Base-by-base conservation (phyloP, 2,329 filamentous ascomycete genomes). In the Plenodomus lindquistii region DNA sequence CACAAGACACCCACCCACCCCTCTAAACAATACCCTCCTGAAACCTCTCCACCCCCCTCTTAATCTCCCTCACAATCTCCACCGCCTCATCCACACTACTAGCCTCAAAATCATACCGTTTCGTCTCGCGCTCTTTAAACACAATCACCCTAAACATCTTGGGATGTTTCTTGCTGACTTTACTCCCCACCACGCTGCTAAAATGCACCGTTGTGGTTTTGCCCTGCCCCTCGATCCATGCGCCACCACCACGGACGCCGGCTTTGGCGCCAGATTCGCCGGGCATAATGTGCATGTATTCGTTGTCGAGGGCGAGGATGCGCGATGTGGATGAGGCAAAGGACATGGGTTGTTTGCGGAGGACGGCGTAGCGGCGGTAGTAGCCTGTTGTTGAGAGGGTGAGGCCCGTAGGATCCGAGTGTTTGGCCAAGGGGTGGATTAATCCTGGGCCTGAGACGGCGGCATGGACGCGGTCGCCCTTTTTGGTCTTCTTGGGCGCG, bases 101-200 rank as follows among this genome's bases (percentile, higher is more conserved):
- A n/a, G 88, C 85, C 72, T 93, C 89, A 68, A 94, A 94, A 57
- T 94, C 89, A 71, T 94, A 94, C 51, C 89, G 75, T 74, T 93
- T 93, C 52, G 81, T 86, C 73, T 92, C 89, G 1, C 85, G 83
- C 40, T 86, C 84, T 67, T 85, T 87, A 71, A 87, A 92, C 18
- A 93, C 86, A 44, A 91, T 78, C 19, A 90, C 86, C 73, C 91
- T 86, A 69, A 94, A 89, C 66, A 90, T 88, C 47, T 85, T 87
- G 2, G 89, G 88, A 67, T 93, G 89, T 64, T 89, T 88, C 63
- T 88, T 81, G 44, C 85, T 87, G 40, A 92, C 86, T 70, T 92
- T 93, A 67, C 88, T 91, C 2, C 89, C 89, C 15, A 95, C 83
- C 5, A 94, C 87, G 47, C 88, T 88, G 63, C 84, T 87, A 67